Percentiles rank a stretch among this genome's conserved stretches.
Evolutionary conservation across 2,329 filamentous ascomycete genomes (phyloP).

Genomic region (Dothideomycetidae sp.): DNA sequence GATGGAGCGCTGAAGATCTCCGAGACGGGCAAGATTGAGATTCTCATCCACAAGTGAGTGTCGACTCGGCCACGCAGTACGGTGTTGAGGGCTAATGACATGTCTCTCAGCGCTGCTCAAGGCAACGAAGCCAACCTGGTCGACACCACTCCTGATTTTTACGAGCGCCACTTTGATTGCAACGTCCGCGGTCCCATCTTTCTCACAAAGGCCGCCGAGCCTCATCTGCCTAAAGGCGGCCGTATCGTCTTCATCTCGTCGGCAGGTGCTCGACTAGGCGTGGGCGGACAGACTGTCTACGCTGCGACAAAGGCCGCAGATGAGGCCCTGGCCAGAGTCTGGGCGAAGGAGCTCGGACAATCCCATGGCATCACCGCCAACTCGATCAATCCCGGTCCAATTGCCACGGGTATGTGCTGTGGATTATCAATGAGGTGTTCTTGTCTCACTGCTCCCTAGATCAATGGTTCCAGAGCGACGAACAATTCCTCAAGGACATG

Average conservation of each 20-base stretch:
- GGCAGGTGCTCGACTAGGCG: constrained; percentile 36
- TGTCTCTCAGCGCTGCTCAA: neutral
- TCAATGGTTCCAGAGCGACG: too few relatives aligned
- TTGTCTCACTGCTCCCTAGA: too few relatives aligned
- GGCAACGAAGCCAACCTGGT: constrained; percentile 15
- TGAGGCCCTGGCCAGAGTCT: constrained; percentile 44
- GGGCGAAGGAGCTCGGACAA: constrained; percentile 47
- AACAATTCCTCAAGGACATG: constrained; percentile 23
- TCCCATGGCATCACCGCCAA: too few relatives aligned
- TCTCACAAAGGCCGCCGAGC: constrained; percentile 39
- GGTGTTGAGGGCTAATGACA: constrained; percentile 16
- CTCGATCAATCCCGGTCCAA: constrained; percentile 43
- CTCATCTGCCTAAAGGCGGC: constrained; percentile 33
- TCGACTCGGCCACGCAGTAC: constrained; percentile 17
- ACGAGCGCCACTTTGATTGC: constrained; percentile 40
- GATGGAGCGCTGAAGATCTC: constrained; percentile 23
- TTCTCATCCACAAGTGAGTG: constrained; percentile 33
- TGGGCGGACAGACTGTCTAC: constrained; percentile 37
- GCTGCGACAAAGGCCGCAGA: constrained; percentile 45
- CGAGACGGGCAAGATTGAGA: constrained; percentile 29
- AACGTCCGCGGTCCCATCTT: constrained; percentile 43
- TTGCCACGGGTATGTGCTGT: constrained; percentile 31
- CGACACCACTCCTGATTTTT: constrained; percentile 36
- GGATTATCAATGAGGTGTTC: too few relatives aligned
- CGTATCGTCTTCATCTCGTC: constrained; percentile 48